A percentile compares a stretch with the other conserved stretches of the same genome.
Conservation (phyloP, 192 early-diverging fungal species). For the Coemansia sp. region DNA sequence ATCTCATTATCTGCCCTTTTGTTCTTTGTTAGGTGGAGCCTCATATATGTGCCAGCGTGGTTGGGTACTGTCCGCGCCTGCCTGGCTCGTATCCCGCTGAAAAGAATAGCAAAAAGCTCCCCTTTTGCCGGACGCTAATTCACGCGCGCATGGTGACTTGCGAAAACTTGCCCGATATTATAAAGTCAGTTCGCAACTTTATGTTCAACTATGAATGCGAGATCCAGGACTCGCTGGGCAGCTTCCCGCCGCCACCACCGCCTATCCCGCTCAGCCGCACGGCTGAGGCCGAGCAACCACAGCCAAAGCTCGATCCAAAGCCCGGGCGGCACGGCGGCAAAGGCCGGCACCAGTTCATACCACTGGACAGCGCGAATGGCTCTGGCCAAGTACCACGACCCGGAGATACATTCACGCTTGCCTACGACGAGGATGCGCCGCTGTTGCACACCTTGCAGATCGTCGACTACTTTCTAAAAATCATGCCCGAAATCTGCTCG, state of each 20-base stretch:
- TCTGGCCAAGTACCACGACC: slow-evolving; percentile 28
- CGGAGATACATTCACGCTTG: slow-evolving; percentile 46
- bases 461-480: slow-evolving; percentile 55
- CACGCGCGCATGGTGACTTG: slow-evolving; percentile 52
- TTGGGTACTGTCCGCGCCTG: slow-evolving; percentile 51
- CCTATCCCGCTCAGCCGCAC: slow-evolving; percentile 28
- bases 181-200: slow-evolving; percentile 54
- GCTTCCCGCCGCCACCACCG: slow-evolving; percentile 54
- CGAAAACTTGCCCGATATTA: slow-evolving; percentile 41
- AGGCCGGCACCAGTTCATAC: slow-evolving; percentile 1
- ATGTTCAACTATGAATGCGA: slow-evolving; percentile 57
- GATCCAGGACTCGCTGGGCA: slow-evolving; percentile 46
- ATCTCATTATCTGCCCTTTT: background rate
- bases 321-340: slow-evolving; percentile 13
- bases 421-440: slow-evolving; percentile 52
- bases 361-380: slow-evolving; percentile 23
- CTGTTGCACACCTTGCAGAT: slow-evolving; percentile 54
- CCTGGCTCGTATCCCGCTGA: slow-evolving; percentile 48
- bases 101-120: slow-evolving; percentile 48
- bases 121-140: slow-evolving; percentile 52
- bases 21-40: slow-evolving; percentile 41
- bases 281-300: background rate
- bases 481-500: slow-evolving; percentile 58
- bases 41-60: slow-evolving; percentile 53
- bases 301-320: slow-evolving; percentile 3